These are phyloP conservation scores for Nicotiana knightiana DNA, from an alignment of 257 asterid genomes.

Conservation along the genomic window DNA sequence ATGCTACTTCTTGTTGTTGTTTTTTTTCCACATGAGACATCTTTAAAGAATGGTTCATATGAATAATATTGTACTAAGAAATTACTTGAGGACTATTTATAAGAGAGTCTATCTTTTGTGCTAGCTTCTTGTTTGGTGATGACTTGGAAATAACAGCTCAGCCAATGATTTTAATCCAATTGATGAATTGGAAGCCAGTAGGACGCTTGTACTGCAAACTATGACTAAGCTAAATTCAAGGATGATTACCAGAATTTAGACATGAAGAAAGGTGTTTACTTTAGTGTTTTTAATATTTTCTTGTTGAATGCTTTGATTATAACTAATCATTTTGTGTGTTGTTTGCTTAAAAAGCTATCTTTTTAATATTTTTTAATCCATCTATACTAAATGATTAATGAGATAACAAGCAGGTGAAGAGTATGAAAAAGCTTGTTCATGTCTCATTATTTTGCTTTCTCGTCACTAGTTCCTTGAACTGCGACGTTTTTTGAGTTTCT, in stretches of 20 bases:
- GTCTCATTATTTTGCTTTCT: neutral
- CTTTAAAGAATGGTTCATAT: neutral
- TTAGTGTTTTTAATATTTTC: constrained; percentile 4
- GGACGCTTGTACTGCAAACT: constrained; percentile 4
- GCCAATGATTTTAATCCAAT: neutral
- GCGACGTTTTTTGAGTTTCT: neutral
- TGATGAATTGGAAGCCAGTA: constrained; percentile 11
- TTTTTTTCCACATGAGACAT: neutral
- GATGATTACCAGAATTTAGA: constrained; percentile 12
- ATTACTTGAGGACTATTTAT: neutral
- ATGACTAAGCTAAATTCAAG: constrained; percentile 12
- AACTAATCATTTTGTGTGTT: neutral
- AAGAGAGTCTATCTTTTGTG: neutral
- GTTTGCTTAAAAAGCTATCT: neutral
- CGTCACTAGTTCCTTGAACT: neutral
- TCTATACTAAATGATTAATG: neutral
- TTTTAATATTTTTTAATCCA: neutral
- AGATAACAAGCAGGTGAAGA: neutral
- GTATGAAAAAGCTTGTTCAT: neutral
- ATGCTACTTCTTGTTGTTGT: neutral
- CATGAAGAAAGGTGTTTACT: constrained; percentile 10
- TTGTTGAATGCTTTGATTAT: constrained; percentile 3
- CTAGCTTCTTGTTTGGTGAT: neutral
- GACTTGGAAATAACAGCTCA: neutral
- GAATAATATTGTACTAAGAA: neutral